Percentiles rank a stretch among this genome's conserved stretches.
phyloP scores from a whole-genome alignment of 192 early-diverging fungal genomes.

The Neocallimastix lanati region DNA sequence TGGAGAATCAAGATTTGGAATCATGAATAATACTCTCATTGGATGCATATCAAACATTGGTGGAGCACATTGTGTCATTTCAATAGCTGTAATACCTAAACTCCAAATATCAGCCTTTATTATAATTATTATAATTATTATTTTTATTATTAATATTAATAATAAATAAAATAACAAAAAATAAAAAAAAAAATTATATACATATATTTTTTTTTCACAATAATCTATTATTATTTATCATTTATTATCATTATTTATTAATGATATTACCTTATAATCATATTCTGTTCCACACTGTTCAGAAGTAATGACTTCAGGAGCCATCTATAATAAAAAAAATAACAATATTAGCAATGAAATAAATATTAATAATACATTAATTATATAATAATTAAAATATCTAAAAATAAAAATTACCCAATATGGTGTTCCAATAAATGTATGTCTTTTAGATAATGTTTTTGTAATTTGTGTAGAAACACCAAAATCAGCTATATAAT shows the following conservation, averaged over 20 bases:
- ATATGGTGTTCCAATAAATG: constrained; percentile 9
- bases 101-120: constrained; percentile 10
- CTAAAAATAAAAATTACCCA: not conserved
- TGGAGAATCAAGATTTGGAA: constrained; percentile 28
- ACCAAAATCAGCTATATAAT: constrained; percentile 8
- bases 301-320: constrained; percentile 6
- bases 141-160: too few relatives aligned
- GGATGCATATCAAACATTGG: constrained; percentile 17
- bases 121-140: too few relatives aligned
- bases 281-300: constrained; percentile 4
- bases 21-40: constrained; percentile 17
- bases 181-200: not conserved
- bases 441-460: constrained; percentile 7
- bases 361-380: too few relatives aligned
- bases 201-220: too few relatives aligned
- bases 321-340: constrained; percentile 5
- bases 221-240: too few relatives aligned
- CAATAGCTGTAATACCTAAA: constrained; percentile 10
- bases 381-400: too few relatives aligned
- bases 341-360: not conserved
- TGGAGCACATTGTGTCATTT: constrained; percentile 12
- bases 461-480: constrained; percentile 4
- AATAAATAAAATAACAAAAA: too few relatives aligned
- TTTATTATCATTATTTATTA: too few relatives aligned
- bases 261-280: constrained; percentile 3